Evolutionary conservation across 805 yeast species (phyloP).

Genomic region (Myxozyma udenii): DNA sequence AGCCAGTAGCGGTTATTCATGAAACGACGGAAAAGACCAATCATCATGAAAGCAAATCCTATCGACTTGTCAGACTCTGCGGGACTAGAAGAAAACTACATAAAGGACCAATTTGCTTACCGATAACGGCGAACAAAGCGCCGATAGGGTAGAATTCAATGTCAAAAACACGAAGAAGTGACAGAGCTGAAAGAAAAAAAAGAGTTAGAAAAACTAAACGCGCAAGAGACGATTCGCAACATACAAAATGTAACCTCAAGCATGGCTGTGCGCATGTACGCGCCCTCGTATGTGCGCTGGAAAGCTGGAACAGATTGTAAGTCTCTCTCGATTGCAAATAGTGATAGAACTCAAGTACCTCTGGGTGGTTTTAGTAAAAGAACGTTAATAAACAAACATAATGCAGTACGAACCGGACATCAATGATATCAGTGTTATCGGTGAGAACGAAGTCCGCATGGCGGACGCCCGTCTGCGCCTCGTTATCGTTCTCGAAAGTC

Average conservation of each 20-base stretch:
- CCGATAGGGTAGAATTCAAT: conserved; percentile 31
- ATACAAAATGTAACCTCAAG: conserved; percentile 59
- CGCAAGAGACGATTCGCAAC: conserved; percentile 1
- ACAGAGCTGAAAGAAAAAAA: conserved; percentile 10
- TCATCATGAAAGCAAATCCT: conserved; percentile 20
- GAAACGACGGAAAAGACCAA: conserved; percentile 20
- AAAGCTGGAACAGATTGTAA: conserved; percentile 46
- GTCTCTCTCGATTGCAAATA: background rate
- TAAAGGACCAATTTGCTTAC: background rate
- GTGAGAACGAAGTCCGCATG: conserved; percentile 7
- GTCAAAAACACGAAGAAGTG: conserved; percentile 26
- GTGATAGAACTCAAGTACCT: background rate
- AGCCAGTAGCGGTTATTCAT: conserved; percentile 12
- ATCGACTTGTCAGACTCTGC: background rate
- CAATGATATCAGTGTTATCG: conserved; percentile 24
- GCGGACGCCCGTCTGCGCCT: conserved; percentile 8
- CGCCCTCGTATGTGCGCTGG: conserved; percentile 82
- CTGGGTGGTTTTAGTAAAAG: background rate
- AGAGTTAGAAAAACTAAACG: background rate
- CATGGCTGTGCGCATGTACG: conserved; percentile 70
- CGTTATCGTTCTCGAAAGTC: conserved; percentile 20
- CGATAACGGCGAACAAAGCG: conserved; percentile 22
- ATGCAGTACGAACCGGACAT: conserved; percentile 18
- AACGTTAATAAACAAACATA: conserved; percentile 2
- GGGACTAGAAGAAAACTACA: background rate